phyloP scores from a whole-genome alignment of 164 flowering plant species.

The Annona cherimola region DNA sequence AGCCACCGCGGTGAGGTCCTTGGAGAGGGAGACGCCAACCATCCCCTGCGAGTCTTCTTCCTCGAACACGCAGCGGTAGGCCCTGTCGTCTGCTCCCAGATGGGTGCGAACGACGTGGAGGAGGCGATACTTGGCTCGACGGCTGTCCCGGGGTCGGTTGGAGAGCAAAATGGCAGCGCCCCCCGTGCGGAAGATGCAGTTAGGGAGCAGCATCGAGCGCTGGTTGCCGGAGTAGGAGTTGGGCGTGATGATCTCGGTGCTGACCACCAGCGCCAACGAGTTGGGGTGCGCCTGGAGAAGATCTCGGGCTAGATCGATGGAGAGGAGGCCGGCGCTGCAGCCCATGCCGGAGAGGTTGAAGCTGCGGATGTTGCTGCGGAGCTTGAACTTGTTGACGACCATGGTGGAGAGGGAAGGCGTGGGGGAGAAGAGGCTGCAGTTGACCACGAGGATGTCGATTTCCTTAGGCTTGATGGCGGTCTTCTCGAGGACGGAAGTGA shows the following conservation, averaged over 20 bases:
- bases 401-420: conserved; percentile 72
- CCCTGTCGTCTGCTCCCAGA: conserved; percentile 10
- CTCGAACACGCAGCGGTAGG: conserved; percentile 16
- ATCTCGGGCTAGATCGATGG: conserved; percentile 61
- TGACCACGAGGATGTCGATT: conserved; percentile 51
- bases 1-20: conserved; percentile 10
- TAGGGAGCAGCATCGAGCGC: conserved; percentile 51
- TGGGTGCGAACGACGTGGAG: conserved; percentile 16
- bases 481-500: conserved; percentile 41
- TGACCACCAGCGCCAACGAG: conserved; percentile 59
- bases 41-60: conserved; percentile 7
- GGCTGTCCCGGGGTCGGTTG: conserved; percentile 35
- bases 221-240: conserved; percentile 62
- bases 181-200: conserved; percentile 80
- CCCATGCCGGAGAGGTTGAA: conserved; percentile 87
- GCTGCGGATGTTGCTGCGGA: conserved; percentile 38
- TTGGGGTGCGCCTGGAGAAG: conserved; percentile 42
- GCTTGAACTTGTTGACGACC: conserved; percentile 66
- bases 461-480: conserved; percentile 39
- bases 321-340: conserved; percentile 58
- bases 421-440: conserved; percentile 53
- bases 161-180: conserved; percentile 67
- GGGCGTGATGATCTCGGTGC: conserved; percentile 48
- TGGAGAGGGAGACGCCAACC: conserved; percentile 10
- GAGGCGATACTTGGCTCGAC: conserved; percentile 64